Base-by-base conservation (phyloP, 257 asterid species). In the Euphrasia confusa region DNA sequence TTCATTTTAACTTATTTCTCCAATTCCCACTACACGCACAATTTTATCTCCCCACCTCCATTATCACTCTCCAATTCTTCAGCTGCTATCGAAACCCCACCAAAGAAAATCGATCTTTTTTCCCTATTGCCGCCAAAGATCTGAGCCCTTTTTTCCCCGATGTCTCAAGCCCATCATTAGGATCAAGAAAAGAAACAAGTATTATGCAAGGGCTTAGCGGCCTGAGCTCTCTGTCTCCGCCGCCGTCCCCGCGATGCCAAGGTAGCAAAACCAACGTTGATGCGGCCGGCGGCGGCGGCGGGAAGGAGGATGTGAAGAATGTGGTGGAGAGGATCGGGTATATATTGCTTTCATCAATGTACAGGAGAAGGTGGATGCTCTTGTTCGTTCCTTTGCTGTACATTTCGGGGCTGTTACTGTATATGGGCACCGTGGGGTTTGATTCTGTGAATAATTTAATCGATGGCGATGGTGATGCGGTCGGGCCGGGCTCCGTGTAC, bases 161-260 rank as follows among this genome's bases (percentile, higher is more conserved):
- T 69, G 73, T 26, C 67, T 54, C 73, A 24, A 39, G 58, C 13
- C 58, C 58, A 13, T 11, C 55, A 61, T 45, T 44, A 49, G 61
- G 68, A 71, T 75, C 79, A 60, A 47, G 26, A 32, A 14, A 57
- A 60, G 15, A 3, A 59, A 72, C 67, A 17, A 61, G 65, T 77
- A 77, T 75, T 77, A 93, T 93, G 99, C 97, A 87, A 89, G 96
- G 97, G 75, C 76, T 81, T 59, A 93, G 99, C 86, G 87, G 97
- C 72, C 83, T 93, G 74, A 81, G 77, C 18, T 75, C 95, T 13
- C 58, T 71, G 52, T 85, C 95, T 15, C 98, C 98, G 62, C 98
- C 96, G 69, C 66, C 88, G 33, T 85, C 96, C 6, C 96, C 95
- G 7, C 89, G 88, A 56, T 84, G 63, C 78, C 96, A 90, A 8